Conservation (phyloP, 2,329 filamentous ascomycete species). For the Achaetomium macrosporum region DNA sequence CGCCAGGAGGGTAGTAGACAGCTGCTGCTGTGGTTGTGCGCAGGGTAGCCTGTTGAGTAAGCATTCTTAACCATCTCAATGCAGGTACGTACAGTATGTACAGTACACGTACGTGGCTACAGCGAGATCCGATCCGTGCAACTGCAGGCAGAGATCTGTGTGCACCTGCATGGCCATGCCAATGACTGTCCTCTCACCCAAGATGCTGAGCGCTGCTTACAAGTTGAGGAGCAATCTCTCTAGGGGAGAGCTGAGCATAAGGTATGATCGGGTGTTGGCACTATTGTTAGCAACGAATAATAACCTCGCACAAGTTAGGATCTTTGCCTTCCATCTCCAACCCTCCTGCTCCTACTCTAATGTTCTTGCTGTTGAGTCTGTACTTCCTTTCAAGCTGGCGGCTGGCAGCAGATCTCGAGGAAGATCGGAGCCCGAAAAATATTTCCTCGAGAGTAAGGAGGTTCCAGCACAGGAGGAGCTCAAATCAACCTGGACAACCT, state of each 20-base stretch:
- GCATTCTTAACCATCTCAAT: background rate
- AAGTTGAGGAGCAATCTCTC: no score
- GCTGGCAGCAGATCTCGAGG: constrained; percentile 5
- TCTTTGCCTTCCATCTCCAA: no score
- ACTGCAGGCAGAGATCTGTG: constrained; percentile 2
- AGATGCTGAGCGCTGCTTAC: background rate
- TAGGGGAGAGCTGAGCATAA: no score
- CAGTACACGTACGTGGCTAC: background rate
- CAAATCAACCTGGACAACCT: constrained; percentile 2
- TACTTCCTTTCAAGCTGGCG: no score
- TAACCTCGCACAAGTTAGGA: background rate
- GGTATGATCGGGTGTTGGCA: no score
- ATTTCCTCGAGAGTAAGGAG: background rate
- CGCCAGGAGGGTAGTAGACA: constrained; percentile 9
- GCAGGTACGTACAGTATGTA: background rate
- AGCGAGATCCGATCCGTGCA: constrained; percentile 7
- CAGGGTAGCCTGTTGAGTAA: background rate
- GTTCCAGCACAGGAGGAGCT: constrained; percentile 1
- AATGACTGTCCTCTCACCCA: background rate
- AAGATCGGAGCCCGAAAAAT: constrained; percentile 6
- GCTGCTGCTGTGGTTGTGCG: background rate
- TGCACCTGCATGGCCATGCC: background rate
- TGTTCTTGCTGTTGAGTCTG: no score
- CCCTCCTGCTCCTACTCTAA: no score
- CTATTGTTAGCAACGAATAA: constrained; percentile 4